Percentiles rank a stretch among this genome's conserved stretches.
Evolutionary conservation across 768 basidiomycete species (phyloP).

Genomic region (Baorangia bicolor): DNA sequence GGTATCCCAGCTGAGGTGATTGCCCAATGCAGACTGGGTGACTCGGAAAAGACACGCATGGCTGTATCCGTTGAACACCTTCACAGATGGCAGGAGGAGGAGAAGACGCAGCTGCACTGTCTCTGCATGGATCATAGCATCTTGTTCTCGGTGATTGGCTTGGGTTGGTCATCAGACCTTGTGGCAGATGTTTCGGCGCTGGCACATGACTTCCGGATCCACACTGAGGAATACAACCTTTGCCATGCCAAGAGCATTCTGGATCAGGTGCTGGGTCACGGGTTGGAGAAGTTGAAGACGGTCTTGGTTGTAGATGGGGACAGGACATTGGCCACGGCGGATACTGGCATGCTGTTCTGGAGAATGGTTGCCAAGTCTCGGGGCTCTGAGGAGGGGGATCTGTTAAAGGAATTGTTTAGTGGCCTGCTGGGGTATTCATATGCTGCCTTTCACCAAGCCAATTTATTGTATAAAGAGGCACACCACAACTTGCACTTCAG

Average conservation of each 20-base stretch:
- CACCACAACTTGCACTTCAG: conserved; percentile 8
- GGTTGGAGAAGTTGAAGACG: conserved; percentile 13
- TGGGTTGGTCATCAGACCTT: conserved; percentile 8
- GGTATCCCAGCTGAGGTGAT: conserved; percentile 11
- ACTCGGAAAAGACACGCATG: conserved; percentile 9
- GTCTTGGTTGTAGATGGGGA: conserved; percentile 12
- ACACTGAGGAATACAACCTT: conserved; percentile 15
- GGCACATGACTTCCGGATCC: conserved; percentile 8
- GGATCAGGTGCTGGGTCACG: conserved; percentile 10
- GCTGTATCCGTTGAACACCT: conserved; percentile 12
- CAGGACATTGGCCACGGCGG: conserved; percentile 10
- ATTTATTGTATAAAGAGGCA: conserved; percentile 9
- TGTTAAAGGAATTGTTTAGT: conserved; percentile 13
- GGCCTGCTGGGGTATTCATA: conserved; percentile 14
- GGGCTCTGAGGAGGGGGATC: conserved; percentile 9
- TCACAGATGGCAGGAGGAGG: conserved; percentile 16
- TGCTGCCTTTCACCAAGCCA: conserved; percentile 12
- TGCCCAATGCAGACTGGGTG: conserved; percentile 11
- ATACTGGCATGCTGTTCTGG: conserved; percentile 14
- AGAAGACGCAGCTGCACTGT: conserved; percentile 14
- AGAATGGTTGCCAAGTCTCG: conserved; percentile 11
- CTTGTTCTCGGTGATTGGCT: conserved; percentile 13
- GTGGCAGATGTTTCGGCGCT: conserved; percentile 14
- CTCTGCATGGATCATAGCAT: conserved; percentile 16
- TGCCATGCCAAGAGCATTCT: conserved; percentile 11